These are phyloP conservation scores for Gilbertella persicaria DNA, from an alignment of 371 early-diverging fungal species.

Conservation along the genomic window DNA sequence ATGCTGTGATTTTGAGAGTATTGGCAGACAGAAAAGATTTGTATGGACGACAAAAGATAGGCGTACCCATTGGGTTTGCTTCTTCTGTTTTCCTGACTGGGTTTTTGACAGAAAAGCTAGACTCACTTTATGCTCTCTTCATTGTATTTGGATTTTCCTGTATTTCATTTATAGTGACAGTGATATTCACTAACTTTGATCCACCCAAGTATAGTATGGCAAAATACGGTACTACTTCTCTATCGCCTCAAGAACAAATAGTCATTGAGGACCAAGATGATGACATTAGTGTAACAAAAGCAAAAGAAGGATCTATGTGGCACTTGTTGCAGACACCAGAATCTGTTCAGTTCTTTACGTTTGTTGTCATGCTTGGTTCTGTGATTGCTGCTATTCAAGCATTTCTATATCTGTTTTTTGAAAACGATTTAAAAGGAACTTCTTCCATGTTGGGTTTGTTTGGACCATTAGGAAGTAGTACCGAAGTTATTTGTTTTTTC, in stretches of 20 bases:
- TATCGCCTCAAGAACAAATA: background rate
- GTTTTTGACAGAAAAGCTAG: slow-evolving; percentile 23
- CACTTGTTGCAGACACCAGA: slow-evolving; percentile 21
- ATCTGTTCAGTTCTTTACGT: slow-evolving; percentile 26
- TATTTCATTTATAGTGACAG: slow-evolving; percentile 24
- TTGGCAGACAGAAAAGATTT: slow-evolving; percentile 31
- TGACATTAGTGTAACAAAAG: background rate
- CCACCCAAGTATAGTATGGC: slow-evolving; percentile 3
- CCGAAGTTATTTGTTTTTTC: slow-evolving; percentile 37
- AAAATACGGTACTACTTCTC: background rate
- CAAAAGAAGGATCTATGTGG: slow-evolving; percentile 20
- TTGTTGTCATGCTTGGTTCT: slow-evolving; percentile 27
- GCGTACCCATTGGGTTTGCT: slow-evolving; percentile 38
- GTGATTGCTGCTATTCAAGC: slow-evolving; percentile 29
- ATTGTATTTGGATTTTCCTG: slow-evolving; percentile 22
- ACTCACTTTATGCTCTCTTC: slow-evolving; percentile 31
- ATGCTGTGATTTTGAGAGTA: slow-evolving; percentile 28
- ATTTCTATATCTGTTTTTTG: slow-evolving; percentile 34
- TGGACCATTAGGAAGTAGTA: slow-evolving; percentile 37
- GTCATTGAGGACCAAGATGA: slow-evolving; percentile 6
- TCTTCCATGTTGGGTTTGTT: slow-evolving; percentile 31
- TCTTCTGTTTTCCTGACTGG: slow-evolving; percentile 37
- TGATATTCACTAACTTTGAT: slow-evolving; percentile 5
- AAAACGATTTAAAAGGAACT: slow-evolving; percentile 31
- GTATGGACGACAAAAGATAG: slow-evolving; percentile 38